These are phyloP conservation scores for Pseudomassariella vexata DNA, from an alignment of 2,329 filamentous ascomycete species.

Conservation along the genomic window DNA sequence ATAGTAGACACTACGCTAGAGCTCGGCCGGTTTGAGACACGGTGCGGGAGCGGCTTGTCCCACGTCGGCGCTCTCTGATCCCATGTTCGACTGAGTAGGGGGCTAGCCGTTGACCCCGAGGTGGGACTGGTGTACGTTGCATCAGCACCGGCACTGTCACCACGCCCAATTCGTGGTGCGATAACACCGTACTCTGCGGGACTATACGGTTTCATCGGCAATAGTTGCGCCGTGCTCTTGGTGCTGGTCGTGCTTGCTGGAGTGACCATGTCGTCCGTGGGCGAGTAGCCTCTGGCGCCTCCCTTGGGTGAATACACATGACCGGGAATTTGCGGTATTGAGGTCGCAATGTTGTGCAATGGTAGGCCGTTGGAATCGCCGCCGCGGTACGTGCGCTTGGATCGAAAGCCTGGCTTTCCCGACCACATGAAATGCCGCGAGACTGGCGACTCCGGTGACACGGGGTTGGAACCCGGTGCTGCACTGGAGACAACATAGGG, in stretches of 20 bases:
- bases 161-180: constrained; percentile 11
- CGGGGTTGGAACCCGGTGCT: constrained; percentile 15
- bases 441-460: constrained; percentile 10
- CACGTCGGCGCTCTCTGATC: constrained; percentile 18
- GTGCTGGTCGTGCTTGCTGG: constrained; percentile 24
- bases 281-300: constrained; percentile 21
- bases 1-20: constrained; percentile 5
- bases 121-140: constrained; percentile 18
- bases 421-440: constrained; percentile 7
- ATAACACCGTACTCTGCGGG: constrained; percentile 21
- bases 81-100: constrained; percentile 21
- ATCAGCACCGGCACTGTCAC: constrained; percentile 7
- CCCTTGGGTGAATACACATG: constrained; percentile 24
- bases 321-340: constrained; percentile 18
- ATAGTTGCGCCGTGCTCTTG: constrained; percentile 22
- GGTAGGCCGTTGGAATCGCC: constrained; percentile 7
- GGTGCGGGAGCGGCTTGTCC: constrained; percentile 16
- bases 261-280: constrained; percentile 17
- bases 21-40: constrained; percentile 8
- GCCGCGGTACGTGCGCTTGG: constrained; percentile 8
- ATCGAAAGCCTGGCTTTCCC: constrained; percentile 4
- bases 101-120: constrained; percentile 22
- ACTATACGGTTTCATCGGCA: constrained; percentile 23
- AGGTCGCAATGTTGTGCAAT: constrained; percentile 19
- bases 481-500: constrained; percentile 7